Conservation (phyloP, 495 filamentous ascomycete species). For the Aspergillus nidulans region DNA sequence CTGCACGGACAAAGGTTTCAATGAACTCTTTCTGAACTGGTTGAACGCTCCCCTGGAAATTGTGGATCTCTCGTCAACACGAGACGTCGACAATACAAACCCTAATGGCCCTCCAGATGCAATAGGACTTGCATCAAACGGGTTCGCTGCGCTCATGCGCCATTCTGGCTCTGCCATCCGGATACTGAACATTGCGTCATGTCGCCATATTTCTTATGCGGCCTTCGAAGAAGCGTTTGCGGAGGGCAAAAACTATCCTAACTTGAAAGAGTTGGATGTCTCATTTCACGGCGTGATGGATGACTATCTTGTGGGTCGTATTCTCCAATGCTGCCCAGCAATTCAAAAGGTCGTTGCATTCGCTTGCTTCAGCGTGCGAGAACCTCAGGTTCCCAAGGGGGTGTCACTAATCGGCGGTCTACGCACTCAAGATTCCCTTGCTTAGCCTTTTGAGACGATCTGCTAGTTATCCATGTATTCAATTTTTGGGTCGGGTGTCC, state of each 20-base stretch:
- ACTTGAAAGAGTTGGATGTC: constrained; percentile 66
- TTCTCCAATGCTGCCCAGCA: constrained; percentile 70
- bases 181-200: constrained; percentile 68
- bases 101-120: constrained; percentile 51
- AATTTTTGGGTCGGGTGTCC: background rate
- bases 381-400: constrained; percentile 64
- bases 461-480: too few species aligned
- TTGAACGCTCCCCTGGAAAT: constrained; percentile 62
- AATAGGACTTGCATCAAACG: constrained; percentile 66
- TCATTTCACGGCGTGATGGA: constrained; percentile 73
- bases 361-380: constrained; percentile 72
- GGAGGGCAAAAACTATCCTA: constrained; percentile 54
- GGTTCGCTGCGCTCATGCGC: constrained; percentile 76
- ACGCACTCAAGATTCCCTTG: constrained; percentile 49
- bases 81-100: constrained; percentile 68
- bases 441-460: background rate
- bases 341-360: constrained; percentile 74
- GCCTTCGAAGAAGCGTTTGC: constrained; percentile 70
- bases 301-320: constrained; percentile 65
- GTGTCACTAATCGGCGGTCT: constrained; percentile 76
- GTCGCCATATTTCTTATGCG: constrained; percentile 65
- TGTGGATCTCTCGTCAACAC: constrained; percentile 68
- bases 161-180: constrained; percentile 65
- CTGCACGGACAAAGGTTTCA: constrained; percentile 69
- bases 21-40: constrained; percentile 69